These are phyloP conservation scores for Boletus sensibilis DNA, from an alignment of 768 basidiomycete species.

Conservation along the genomic window DNA sequence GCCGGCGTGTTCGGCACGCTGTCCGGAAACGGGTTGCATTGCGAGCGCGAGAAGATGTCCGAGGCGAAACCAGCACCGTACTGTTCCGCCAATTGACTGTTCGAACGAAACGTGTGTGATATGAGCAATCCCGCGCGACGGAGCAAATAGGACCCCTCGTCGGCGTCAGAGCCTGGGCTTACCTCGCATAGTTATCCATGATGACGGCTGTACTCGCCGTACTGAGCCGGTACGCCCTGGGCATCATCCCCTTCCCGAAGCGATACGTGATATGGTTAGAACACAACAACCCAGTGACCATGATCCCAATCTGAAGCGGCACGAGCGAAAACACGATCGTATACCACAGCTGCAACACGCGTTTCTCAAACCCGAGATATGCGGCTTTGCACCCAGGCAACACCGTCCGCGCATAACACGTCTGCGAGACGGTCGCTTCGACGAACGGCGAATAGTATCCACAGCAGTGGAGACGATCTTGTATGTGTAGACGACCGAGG, in stretches of 20 bases:
- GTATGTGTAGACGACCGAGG: constrained; percentile 61
- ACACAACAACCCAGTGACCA: constrained; percentile 64
- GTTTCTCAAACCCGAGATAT: constrained; percentile 58
- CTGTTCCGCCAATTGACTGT: constrained; percentile 70
- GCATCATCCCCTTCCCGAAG: constrained; percentile 88
- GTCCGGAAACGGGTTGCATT: constrained; percentile 42
- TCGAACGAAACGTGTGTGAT: not conserved
- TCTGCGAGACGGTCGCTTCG: constrained; percentile 71
- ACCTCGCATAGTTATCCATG: constrained; percentile 84
- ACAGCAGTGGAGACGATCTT: constrained; percentile 75
- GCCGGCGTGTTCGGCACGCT: constrained; percentile 30
- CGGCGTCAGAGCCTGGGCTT: constrained; percentile 9
- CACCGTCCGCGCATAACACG: constrained; percentile 70
- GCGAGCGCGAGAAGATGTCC: constrained; percentile 57
- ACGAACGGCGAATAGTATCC: constrained; percentile 80
- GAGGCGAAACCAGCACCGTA: constrained; percentile 65
- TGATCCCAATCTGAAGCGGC: constrained; percentile 63
- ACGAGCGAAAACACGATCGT: constrained; percentile 62
- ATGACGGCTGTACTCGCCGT: constrained; percentile 75
- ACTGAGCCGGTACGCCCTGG: constrained; percentile 76
- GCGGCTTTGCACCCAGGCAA: constrained; percentile 72
- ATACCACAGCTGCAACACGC: constrained; percentile 63
- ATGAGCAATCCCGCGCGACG: not conserved
- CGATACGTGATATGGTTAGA: constrained; percentile 85
- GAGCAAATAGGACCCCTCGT: not conserved